Evolutionary conservation across 2,329 filamentous ascomycete species (phyloP).

Genomic region (Paecilomyces dactylethromorphus): DNA sequence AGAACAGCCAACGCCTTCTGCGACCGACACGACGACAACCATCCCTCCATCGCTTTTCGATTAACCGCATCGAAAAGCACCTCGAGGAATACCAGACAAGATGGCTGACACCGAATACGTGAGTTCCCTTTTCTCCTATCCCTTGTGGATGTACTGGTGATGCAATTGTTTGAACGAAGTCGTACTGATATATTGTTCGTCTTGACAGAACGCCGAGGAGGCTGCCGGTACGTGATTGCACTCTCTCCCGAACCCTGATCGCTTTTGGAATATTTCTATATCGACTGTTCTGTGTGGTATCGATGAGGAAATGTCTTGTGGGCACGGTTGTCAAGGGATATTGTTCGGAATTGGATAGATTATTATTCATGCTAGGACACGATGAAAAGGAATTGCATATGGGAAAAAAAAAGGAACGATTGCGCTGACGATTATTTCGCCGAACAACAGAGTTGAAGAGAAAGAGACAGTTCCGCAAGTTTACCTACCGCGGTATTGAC

Average conservation of each 20-base stretch:
- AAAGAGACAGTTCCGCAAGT: conserved; percentile 99
- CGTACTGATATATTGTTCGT: conserved; percentile 26
- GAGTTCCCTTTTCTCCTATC: conserved; percentile 43
- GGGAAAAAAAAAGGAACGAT: conserved; percentile 8
- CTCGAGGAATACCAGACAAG: conserved; percentile 49
- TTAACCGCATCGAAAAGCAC: conserved; percentile 37
- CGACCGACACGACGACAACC: conserved; percentile 34
- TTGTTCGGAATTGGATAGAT: conserved; percentile 9
- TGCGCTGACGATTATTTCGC: conserved; percentile 24
- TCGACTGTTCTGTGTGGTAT: neutral
- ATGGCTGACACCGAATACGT: conserved; percentile 90
- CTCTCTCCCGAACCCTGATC: neutral
- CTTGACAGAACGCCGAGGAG: conserved; percentile 81
- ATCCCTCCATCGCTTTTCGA: conserved; percentile 38
- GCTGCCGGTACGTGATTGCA: conserved; percentile 62
- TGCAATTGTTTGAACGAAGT: neutral
- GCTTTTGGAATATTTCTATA: neutral
- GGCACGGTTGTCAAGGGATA: conserved; percentile 4
- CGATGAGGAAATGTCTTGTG: neutral
- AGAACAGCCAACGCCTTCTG: conserved; percentile 24
- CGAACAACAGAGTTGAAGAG: conserved; percentile 80
- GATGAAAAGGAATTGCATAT: conserved; percentile 5
- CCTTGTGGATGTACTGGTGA: neutral
- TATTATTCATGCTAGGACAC: neutral
- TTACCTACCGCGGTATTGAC: conserved; percentile 98